A percentile compares a stretch with the other conserved stretches of the same genome.
phyloP scores from a whole-genome alignment of 495 filamentous ascomycete species.

The Penicillium salamii region DNA sequence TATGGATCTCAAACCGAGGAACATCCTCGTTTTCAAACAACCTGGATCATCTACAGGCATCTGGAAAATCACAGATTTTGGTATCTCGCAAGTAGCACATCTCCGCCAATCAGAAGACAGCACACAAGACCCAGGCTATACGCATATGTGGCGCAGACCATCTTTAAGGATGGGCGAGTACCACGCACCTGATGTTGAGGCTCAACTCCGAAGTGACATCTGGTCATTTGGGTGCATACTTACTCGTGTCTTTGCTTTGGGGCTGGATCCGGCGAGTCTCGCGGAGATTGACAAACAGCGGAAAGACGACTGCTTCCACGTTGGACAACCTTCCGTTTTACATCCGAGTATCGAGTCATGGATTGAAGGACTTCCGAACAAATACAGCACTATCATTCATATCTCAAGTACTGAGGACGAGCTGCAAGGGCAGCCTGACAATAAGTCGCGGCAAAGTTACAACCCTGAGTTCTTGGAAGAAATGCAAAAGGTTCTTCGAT shows the following conservation, averaged over 20 bases:
- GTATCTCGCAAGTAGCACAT: neutral
- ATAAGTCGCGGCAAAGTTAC: too few relatives aligned
- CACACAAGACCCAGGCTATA: neutral
- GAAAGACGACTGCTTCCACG: neutral
- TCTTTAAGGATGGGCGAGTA: neutral
- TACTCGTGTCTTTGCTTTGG: neutral
- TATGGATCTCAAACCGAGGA: neutral
- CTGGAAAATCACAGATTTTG: conserved; percentile 2
- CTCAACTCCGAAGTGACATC: neutral
- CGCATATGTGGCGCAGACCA: neutral
- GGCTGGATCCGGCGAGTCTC: neutral
- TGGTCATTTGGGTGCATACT: conserved; percentile 6
- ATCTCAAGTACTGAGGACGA: too few relatives aligned
- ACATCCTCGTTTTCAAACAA: neutral
- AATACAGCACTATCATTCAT: neutral
- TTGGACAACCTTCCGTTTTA: neutral
- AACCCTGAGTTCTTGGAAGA: neutral
- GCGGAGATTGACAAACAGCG: neutral
- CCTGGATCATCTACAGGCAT: neutral
- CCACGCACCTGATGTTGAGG: neutral
- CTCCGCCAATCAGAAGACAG: neutral
- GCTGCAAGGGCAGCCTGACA: too few relatives aligned
- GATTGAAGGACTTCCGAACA: neutral
- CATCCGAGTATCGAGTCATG: neutral
- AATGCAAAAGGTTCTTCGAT: neutral